Percentiles rank a stretch among this genome's conserved stretches.
phyloP scores from a whole-genome alignment of 2,329 filamentous ascomycete species.

The Penicillium aurantiogriseum region DNA sequence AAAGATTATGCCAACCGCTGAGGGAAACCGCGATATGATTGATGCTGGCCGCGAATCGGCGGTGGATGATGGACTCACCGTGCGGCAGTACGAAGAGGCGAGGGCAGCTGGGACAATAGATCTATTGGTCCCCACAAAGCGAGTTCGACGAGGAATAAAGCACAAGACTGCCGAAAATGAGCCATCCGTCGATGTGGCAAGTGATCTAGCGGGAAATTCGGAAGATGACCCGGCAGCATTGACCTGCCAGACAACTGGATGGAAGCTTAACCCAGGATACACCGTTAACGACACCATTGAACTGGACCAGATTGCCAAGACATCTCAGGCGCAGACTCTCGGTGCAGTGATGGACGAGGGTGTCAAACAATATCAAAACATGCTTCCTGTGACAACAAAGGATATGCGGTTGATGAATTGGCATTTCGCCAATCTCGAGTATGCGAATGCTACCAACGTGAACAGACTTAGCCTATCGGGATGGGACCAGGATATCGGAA shows the following conservation, averaged over 20 bases:
- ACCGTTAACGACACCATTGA: constrained; percentile 67
- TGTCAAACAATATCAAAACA: constrained; percentile 79
- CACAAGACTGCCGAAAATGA: constrained; percentile 54
- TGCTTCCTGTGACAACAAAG: constrained; percentile 79
- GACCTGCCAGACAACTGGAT: constrained; percentile 79
- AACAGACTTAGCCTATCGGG: constrained; percentile 81
- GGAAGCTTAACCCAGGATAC: constrained; percentile 67
- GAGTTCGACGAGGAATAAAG: constrained; percentile 45
- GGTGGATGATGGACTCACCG: constrained; percentile 67
- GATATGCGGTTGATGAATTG: constrained; percentile 92
- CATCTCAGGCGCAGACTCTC: constrained; percentile 66
- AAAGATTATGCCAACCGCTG: constrained; percentile 66
- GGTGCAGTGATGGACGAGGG: constrained; percentile 90
- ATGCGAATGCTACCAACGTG: constrained; percentile 90
- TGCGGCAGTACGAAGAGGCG: constrained; percentile 71
- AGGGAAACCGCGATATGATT: constrained; percentile 79
- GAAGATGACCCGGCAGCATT: constrained; percentile 71
- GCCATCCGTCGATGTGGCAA: constrained; percentile 46
- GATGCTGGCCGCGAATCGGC: constrained; percentile 76
- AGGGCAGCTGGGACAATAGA: constrained; percentile 57
- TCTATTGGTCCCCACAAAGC: constrained; percentile 43
- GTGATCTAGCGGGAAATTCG: constrained; percentile 60
- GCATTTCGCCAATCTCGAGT: constrained; percentile 98
- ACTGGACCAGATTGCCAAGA: constrained; percentile 63
- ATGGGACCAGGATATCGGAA: constrained; percentile 97